These are phyloP conservation scores for Quercus engelmannii DNA, from an alignment of 306 rosid species.

Conservation along the genomic window DNA sequence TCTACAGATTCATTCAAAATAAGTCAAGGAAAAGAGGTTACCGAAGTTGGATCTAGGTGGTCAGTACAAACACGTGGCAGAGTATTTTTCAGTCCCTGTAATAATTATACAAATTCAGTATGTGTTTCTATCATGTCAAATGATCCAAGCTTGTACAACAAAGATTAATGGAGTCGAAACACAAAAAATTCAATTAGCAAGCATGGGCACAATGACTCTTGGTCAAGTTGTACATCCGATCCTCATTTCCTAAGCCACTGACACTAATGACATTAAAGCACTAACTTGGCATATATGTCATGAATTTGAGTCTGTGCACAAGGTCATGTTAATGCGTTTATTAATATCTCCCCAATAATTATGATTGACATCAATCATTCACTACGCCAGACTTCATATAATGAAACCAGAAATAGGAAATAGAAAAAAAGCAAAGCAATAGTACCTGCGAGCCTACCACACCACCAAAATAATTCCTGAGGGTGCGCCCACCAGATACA, in stretches of 20 bases:
- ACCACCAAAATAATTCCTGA: constrained; percentile 62
- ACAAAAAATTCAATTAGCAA: not conserved
- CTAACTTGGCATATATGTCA: not conserved
- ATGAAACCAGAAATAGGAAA: not conserved
- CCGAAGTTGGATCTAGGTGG: constrained; percentile 83
- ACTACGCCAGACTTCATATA: not conserved
- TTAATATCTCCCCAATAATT: not conserved
- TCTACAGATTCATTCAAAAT: constrained; percentile 14
- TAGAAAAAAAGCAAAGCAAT: not conserved
- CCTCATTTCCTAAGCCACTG: not conserved
- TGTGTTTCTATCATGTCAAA: constrained; percentile 2
- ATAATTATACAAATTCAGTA: constrained; percentile 20
- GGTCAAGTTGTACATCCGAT: not conserved
- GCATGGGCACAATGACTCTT: not conserved
- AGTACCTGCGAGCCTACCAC: constrained; percentile 83
- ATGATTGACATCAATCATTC: not conserved
- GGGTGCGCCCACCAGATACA: constrained; percentile 61
- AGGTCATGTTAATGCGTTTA: not conserved
- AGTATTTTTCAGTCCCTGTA: constrained; percentile 61
- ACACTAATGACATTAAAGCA: not conserved
- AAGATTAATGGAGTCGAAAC: not conserved
- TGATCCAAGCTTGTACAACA: not conserved
- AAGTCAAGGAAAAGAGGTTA: constrained; percentile 24
- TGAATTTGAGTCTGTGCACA: not conserved
- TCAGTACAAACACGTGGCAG: constrained; percentile 67